Base-by-base conservation (phyloP, 2,329 filamentous ascomycete species). In the Fusarium sp. region DNA sequence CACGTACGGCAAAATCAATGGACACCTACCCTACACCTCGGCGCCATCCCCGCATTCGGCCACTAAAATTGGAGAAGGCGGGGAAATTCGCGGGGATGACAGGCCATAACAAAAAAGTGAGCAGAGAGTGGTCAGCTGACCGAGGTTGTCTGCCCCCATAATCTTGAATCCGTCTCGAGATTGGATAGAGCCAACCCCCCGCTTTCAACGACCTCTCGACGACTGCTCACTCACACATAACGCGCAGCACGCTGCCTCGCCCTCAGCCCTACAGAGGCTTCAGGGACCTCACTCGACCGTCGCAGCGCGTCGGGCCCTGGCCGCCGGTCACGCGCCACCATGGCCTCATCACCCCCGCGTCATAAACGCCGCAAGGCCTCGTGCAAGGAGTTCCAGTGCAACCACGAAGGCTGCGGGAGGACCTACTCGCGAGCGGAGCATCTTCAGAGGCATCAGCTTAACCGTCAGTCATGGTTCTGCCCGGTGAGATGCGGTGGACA, bases 291-390 rank as follows among this genome's bases (percentile, higher is more conserved):
- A 38, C 46, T 40, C 53, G 40, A 63, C 29, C 63, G 16, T 53
- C 29, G 57, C 53, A 61, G 29, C 42, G 64, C 58, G 24, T 61
- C 53, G 38, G 71, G 53, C 71, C 61, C 64, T 69, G 71, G 64
- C 44, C 38, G n/a, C 20, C 24, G 24, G 24, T 24, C 62, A 55
- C 69, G 56, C 63, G 72, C 64, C 70, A 69, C 70, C 55, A 78
- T 78, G 77, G 68, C 70, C 70, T 78, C 76, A 69, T 77, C 76
- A 55, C 76, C 77, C 65, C 74, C 74, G 70, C 77, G 77, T 36
- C 77, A 78, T 74, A 78, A 78, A 77, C 77, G 77, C 72, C 77
- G 77, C 76, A 78, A 78, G 71, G 69, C 77, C 35, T 77, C 77
- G 11, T 78, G 77, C 74, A 78, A 78, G 65, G 77, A 78, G 71